A percentile compares a stretch with the other conserved stretches of the same genome.
Evolutionary conservation across 495 filamentous ascomycete species (phyloP).

Genomic region (Annulohypoxylon bovei): DNA sequence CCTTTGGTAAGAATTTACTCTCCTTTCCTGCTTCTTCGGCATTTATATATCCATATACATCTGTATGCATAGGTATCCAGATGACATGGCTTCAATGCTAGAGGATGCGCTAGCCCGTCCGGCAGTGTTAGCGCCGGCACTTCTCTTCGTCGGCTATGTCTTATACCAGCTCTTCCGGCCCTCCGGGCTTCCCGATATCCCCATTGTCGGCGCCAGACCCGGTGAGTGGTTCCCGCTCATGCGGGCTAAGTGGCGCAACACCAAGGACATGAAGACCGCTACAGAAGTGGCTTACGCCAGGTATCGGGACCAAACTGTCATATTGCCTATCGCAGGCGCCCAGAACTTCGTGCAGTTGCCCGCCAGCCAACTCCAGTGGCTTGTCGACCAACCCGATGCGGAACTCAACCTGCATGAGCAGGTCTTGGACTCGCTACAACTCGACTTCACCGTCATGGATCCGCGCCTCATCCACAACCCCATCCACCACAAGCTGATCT

Average conservation of each 20-base stretch:
- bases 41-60: neutral
- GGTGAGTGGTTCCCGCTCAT: constrained; percentile 52
- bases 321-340: constrained; percentile 42
- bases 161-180: constrained; percentile 42
- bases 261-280: constrained; percentile 46
- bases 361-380: constrained; percentile 50
- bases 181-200: constrained; percentile 43
- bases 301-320: constrained; percentile 40
- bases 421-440: constrained; percentile 48
- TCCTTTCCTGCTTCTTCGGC: neutral
- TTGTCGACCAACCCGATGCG: constrained; percentile 57
- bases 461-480: constrained; percentile 46
- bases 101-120: constrained; percentile 35
- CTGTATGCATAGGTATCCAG: neutral
- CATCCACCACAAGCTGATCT: constrained; percentile 50
- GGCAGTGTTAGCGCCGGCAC: constrained; percentile 38
- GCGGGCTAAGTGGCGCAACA: constrained; percentile 49
- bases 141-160: constrained; percentile 40
- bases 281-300: constrained; percentile 39
- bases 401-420: constrained; percentile 46
- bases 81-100: neutral
- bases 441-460: constrained; percentile 51
- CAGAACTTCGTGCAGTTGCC: constrained; percentile 53
- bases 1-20: neutral
- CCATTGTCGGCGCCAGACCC: constrained; percentile 46